Conservation (phyloP, 139 green algal species). For the Coelastrella sp. region DNA sequence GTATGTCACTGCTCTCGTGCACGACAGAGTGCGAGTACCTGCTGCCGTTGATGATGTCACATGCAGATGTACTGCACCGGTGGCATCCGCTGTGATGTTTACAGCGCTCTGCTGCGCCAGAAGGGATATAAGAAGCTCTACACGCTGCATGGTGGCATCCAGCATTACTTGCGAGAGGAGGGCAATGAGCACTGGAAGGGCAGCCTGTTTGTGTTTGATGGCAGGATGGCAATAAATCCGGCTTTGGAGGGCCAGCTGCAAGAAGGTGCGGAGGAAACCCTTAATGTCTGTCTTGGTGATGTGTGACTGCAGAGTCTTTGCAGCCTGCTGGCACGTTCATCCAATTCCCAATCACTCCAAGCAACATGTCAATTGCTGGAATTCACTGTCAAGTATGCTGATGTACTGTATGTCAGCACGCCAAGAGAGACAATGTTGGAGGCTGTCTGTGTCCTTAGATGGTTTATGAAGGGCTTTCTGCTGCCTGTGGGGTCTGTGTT, state of each 20-base stretch:
- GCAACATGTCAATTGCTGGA: too few relatives aligned
- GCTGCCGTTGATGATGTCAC: neutral
- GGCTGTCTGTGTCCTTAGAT: neutral
- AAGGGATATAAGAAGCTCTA: slow-evolving; percentile 95
- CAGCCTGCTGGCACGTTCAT: neutral
- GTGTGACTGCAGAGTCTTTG: neutral
- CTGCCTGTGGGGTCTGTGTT: neutral
- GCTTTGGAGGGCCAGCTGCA: slow-evolving; percentile 16
- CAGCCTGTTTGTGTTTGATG: slow-evolving; percentile 98
- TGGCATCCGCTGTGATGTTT: slow-evolving; percentile 99
- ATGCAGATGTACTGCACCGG: slow-evolving; percentile 99
- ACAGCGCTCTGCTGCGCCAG: slow-evolving; percentile 89
- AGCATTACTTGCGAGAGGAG: slow-evolving; percentile 80
- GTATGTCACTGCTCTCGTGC: too few relatives aligned
- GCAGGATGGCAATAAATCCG: slow-evolving; percentile 85
- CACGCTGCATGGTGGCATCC: slow-evolving; percentile 93
- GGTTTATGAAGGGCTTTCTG: neutral
- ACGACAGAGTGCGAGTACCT: neutral
- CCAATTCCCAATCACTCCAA: too few relatives aligned
- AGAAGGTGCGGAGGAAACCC: neutral
- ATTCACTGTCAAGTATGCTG: too few relatives aligned
- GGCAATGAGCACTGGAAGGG: slow-evolving; percentile 87
- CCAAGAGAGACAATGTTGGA: neutral
- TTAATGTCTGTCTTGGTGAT: too few relatives aligned
- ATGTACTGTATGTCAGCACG: neutral